phyloP scores from a whole-genome alignment of 306 rosid species.

The Abrus precatorius region DNA sequence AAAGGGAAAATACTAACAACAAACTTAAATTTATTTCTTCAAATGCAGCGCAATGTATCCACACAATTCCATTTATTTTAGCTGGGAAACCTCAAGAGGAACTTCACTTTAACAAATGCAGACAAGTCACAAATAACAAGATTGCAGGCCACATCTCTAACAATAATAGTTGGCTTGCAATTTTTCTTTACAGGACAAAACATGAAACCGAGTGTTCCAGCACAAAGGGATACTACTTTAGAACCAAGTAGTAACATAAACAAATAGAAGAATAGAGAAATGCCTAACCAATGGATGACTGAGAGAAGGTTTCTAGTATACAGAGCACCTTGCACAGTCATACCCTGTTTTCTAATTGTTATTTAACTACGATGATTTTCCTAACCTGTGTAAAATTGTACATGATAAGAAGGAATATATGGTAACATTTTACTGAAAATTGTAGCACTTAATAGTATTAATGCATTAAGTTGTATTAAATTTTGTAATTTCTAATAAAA shows the following conservation, averaged over 20 bases:
- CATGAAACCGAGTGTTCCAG: conserved; percentile 24
- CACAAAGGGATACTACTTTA: background rate
- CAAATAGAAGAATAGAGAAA: conserved; percentile 1
- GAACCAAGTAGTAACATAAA: conserved; percentile 19
- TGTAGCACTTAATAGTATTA: no score
- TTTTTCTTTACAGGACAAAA: background rate
- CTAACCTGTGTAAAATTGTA: no score
- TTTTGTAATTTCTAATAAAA: no score
- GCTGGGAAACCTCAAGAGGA: conserved; percentile 10
- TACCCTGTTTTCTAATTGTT: background rate
- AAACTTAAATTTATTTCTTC: background rate
- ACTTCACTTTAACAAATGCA: conserved; percentile 23
- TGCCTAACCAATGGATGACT: conserved; percentile 21
- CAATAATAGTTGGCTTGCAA: background rate
- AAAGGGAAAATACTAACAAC: background rate
- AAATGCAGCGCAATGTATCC: conserved; percentile 1
- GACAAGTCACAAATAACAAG: background rate
- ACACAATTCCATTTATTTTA: conserved; percentile 25
- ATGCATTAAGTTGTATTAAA: no score
- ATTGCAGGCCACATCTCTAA: conserved; percentile 6
- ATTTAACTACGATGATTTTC: background rate
- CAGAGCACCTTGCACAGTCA: background rate
- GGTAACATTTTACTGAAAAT: no score
- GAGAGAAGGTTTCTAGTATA: conserved; percentile 4
- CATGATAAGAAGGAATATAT: no score